phyloP scores from a whole-genome alignment of 202 grass and related monocot genomes.

The Carex arenaria region DNA sequence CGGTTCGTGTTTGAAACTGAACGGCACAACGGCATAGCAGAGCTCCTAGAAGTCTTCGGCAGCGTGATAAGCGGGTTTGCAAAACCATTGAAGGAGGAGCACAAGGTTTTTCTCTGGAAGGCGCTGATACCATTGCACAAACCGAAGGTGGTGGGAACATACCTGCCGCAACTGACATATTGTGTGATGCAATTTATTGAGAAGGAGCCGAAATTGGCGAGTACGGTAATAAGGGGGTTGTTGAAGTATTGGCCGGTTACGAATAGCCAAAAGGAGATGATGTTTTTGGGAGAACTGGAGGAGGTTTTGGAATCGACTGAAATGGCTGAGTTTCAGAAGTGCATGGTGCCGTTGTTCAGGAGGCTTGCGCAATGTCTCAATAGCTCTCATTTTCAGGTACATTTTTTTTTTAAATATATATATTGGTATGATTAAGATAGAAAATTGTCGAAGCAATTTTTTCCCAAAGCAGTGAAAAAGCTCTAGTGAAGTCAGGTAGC shows the following conservation, averaged over 20 bases:
- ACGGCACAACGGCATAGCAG: constrained; percentile 77
- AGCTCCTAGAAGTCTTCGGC: constrained; percentile 84
- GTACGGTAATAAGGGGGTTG: constrained; percentile 71
- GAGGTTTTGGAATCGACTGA: constrained; percentile 79
- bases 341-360: constrained; percentile 71
- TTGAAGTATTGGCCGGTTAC: constrained; percentile 89
- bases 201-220: constrained; percentile 79
- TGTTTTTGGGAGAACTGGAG: constrained; percentile 96
- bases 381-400: constrained; percentile 92
- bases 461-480: not conserved
- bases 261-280: constrained; percentile 95
- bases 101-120: constrained; percentile 85
- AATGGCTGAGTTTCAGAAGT: constrained; percentile 89
- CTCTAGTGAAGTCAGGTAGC: not conserved
- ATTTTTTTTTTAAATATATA: constrained; percentile 23
- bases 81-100: constrained; percentile 86
- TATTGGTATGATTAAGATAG: constrained; percentile 13
- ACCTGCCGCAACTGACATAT: constrained; percentile 80
- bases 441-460: not conserved
- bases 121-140: constrained; percentile 78
- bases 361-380: constrained; percentile 72
- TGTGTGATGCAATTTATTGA: constrained; percentile 90
- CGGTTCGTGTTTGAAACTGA: constrained; percentile 73
- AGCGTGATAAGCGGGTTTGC: constrained; percentile 88
- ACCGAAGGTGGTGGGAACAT: constrained; percentile 62